Percentiles rank a stretch among this genome's conserved stretches.
These are phyloP conservation scores for Polyporus arcularius DNA, from an alignment of 768 basidiomycete genomes.

Conservation along the genomic window DNA sequence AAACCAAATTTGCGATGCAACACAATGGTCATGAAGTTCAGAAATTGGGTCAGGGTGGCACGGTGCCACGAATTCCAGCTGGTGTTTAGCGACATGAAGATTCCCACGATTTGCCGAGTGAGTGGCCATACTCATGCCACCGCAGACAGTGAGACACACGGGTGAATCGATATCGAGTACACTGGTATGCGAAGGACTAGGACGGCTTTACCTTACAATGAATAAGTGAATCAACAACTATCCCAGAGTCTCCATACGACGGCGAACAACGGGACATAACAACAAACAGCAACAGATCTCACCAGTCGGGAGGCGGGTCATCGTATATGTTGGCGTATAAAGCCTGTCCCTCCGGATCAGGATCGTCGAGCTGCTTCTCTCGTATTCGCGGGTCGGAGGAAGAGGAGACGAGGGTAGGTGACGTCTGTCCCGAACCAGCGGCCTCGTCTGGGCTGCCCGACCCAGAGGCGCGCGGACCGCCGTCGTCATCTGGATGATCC, in stretches of 20 bases:
- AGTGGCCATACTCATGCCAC: too few species aligned
- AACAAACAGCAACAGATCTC: background rate
- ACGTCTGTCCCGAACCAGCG: constrained; percentile 25
- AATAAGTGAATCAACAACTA: background rate
- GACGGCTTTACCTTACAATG: background rate
- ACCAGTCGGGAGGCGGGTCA: constrained; percentile 2
- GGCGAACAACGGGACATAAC: background rate
- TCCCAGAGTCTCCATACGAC: background rate
- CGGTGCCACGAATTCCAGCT: too few species aligned
- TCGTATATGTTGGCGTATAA: constrained; percentile 1
- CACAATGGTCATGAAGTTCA: too few species aligned
- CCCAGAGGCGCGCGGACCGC: background rate
- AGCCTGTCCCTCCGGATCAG: background rate
- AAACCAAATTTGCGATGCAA: too few species aligned
- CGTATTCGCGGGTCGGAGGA: constrained; percentile 18
- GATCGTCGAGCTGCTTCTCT: constrained; percentile 11
- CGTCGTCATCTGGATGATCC: background rate
- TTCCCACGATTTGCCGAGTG: too few species aligned
- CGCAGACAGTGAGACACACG: too few species aligned
- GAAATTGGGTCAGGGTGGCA: too few species aligned
- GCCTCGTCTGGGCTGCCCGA: constrained; percentile 16
- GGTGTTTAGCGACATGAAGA: too few species aligned
- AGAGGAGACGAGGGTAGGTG: constrained; percentile 19
- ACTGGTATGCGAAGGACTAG: background rate
- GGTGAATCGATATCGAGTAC: background rate